Conservation (phyloP, 176 grass and related monocot species). For the Aegilops bicornis region DNA sequence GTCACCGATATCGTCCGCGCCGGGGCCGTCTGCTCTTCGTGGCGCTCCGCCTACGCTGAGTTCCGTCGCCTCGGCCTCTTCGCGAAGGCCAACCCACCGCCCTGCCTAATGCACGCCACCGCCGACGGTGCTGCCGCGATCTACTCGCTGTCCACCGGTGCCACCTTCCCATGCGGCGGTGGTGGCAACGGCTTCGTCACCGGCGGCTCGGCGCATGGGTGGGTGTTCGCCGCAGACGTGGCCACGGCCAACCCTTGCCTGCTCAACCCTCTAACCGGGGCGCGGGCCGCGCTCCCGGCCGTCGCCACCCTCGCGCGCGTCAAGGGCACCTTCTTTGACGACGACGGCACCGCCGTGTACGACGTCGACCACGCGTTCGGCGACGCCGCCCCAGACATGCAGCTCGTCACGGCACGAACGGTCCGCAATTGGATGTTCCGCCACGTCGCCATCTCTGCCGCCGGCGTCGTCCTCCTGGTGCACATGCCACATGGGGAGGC, state of each 20-base stretch:
- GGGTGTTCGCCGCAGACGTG: conserved; percentile 19
- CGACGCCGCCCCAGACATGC: background rate
- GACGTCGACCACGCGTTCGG: background rate
- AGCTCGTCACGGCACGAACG: background rate
- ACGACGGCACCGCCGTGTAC: background rate
- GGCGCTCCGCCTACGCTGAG: background rate
- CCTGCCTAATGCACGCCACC: background rate
- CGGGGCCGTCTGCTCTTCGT: background rate
- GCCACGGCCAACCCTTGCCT: conserved; percentile 19
- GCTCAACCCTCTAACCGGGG: conserved; percentile 24
- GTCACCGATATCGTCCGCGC: background rate
- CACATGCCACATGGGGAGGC: background rate
- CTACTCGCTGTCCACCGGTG: conserved; percentile 9
- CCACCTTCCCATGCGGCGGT: background rate
- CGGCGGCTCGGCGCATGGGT: conserved; percentile 14
- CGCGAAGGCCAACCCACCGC: background rate
- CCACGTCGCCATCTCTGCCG: background rate
- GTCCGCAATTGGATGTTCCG: background rate
- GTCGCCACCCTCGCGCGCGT: background rate
- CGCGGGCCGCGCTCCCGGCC: background rate
- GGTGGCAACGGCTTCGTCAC: background rate
- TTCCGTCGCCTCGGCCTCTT: background rate
- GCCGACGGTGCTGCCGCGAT: background rate
- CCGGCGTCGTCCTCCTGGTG: background rate
- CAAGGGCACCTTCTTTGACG: background rate